Percentiles rank a stretch among this genome's conserved stretches.
Evolutionary conservation across 352 stramenopile genomes (phyloP).

Genomic region (Pelagophyceae sp.): DNA sequence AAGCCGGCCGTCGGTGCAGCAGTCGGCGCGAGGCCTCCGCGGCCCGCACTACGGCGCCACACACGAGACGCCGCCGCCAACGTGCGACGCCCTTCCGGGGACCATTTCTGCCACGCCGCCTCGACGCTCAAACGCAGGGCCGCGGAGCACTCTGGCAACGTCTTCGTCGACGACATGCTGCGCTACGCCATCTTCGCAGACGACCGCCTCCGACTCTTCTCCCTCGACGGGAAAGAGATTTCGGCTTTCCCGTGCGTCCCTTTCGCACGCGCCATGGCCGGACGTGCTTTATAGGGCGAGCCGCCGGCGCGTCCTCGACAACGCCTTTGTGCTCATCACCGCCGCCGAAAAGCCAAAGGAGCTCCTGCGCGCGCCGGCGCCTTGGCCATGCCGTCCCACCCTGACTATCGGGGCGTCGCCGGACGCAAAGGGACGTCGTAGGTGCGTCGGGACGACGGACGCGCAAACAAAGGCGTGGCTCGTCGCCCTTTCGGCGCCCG

Average conservation of each 20-base stretch:
- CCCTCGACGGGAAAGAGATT: not conserved
- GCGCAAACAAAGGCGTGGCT: not conserved
- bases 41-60: not conserved
- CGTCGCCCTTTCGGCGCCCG: not conserved
- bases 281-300: not conserved
- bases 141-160: not conserved
- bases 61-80: not conserved
- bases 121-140: too few relatives aligned
- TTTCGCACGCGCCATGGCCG: not conserved
- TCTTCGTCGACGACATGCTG: constrained; percentile 9
- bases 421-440: too few relatives aligned
- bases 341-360: not conserved
- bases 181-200: constrained; percentile 8
- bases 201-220: not conserved
- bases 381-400: too few relatives aligned
- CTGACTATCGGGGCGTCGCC: too few relatives aligned
- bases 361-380: too few relatives aligned
- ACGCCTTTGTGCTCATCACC: not conserved
- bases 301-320: not conserved
- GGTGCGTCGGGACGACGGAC: not conserved
- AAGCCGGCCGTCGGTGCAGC: not conserved
- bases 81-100: not conserved
- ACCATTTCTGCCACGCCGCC: too few relatives aligned
- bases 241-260: not conserved
- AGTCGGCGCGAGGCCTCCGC: not conserved